phyloP scores from a whole-genome alignment of 352 stramenopile genomes.

The Hyaloperonospora arabidopsidis region DNA sequence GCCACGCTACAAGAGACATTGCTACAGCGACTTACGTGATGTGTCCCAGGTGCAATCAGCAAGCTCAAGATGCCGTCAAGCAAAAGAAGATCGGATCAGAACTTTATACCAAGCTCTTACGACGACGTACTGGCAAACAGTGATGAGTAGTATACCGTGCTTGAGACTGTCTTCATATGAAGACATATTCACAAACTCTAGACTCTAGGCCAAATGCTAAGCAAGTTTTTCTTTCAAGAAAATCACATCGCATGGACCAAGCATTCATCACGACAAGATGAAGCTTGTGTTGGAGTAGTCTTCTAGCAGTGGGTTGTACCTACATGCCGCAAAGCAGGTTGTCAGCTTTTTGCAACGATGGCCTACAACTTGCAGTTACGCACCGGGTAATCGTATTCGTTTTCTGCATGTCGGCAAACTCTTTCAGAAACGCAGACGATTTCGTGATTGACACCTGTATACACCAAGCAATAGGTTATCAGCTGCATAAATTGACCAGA shows the following conservation, averaged over 20 bases:
- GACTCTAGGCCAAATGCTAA: no score
- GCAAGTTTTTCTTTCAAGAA: no score
- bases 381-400: constrained; percentile 81
- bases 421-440: constrained; percentile 63
- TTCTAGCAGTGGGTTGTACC: constrained; percentile 85
- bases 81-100: constrained; percentile 38
- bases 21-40: constrained; percentile 48
- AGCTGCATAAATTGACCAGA: background rate
- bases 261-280: constrained; percentile 59
- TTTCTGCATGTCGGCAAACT: constrained; percentile 67
- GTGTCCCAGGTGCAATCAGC: constrained; percentile 40
- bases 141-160: constrained; percentile 8
- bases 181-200: no score
- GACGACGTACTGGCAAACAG: constrained; percentile 14
- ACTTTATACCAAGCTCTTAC: constrained; percentile 32
- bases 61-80: constrained; percentile 30
- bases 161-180: no score
- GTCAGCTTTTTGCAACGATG: background rate
- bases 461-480: background rate
- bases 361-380: constrained; percentile 4
- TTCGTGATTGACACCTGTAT: constrained; percentile 77
- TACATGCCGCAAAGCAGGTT: constrained; percentile 15
- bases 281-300: constrained; percentile 89
- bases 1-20: constrained; percentile 45
- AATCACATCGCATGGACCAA: background rate